Evolutionary conservation across 345 rosid species (phyloP).

Genomic region (Gossypium herbaceum): DNA sequence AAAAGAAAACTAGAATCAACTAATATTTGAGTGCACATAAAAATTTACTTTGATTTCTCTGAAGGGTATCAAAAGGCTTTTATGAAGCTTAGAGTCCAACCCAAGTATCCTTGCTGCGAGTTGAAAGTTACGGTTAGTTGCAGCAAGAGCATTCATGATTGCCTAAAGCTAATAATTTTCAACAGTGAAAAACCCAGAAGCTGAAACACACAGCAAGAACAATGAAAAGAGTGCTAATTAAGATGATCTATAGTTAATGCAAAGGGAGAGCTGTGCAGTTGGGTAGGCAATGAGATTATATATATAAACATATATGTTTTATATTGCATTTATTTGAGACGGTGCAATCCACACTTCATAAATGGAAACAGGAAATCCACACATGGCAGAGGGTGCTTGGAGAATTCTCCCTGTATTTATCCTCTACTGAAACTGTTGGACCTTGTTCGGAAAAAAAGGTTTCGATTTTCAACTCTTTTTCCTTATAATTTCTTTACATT

Average conservation of each 20-base stretch:
- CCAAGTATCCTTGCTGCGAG: constrained; percentile 58
- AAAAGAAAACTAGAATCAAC: not conserved
- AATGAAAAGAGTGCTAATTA: not conserved
- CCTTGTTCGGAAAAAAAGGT: not conserved
- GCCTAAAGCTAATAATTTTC: not conserved
- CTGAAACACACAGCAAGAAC: not conserved
- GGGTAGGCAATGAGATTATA: too few species aligned
- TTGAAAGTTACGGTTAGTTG: constrained; percentile 57
- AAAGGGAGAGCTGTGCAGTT: too few species aligned
- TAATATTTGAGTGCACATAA: not conserved
- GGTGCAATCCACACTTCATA: not conserved
- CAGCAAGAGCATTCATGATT: constrained; percentile 82
- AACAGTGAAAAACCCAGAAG: not conserved
- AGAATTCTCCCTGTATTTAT: not conserved
- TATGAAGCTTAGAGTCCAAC: constrained; percentile 55
- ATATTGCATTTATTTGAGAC: not conserved
- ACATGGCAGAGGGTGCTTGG: not conserved
- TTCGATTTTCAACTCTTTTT: not conserved
- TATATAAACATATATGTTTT: not conserved
- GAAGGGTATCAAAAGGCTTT: constrained; percentile 53
- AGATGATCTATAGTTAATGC: not conserved
- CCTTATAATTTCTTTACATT: not conserved
- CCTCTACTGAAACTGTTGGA: not conserved
- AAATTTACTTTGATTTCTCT: constrained; percentile 52
- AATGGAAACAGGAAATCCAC: not conserved